A percentile compares a stretch with the other conserved stretches of the same genome.
These are phyloP conservation scores for Elsinoe arachidis DNA, from an alignment of 2,329 filamentous ascomycete species.

Conservation along the genomic window DNA sequence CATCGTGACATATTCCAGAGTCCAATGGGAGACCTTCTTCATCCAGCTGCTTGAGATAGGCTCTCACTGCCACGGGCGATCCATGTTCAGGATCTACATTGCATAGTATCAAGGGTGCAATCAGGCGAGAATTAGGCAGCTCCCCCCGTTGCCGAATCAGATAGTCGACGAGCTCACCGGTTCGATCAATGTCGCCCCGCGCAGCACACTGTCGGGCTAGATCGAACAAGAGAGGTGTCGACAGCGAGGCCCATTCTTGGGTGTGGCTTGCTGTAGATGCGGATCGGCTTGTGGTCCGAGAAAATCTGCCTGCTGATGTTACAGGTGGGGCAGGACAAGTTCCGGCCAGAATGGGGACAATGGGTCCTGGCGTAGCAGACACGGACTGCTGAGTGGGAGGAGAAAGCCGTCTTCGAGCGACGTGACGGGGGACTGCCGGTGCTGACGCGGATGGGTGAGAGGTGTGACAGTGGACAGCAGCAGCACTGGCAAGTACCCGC, in stretches of 20 bases:
- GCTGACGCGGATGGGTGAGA: not conserved
- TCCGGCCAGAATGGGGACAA: not conserved
- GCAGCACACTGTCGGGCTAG: constrained; percentile 35
- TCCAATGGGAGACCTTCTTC: constrained; percentile 53
- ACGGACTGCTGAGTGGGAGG: not conserved
- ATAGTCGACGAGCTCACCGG: constrained; percentile 45
- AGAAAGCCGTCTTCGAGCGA: not conserved
- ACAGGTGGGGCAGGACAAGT: not conserved
- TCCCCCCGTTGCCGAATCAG: constrained; percentile 50
- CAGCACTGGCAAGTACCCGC: not conserved
- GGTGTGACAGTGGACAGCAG: not conserved
- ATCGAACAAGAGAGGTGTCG: constrained; percentile 37
- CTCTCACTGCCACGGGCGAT: constrained; percentile 54
- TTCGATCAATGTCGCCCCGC: constrained; percentile 32
- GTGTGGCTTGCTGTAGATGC: not conserved
- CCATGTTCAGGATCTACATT: constrained; percentile 58
- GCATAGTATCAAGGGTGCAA: constrained; percentile 64
- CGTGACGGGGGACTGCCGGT: not conserved
- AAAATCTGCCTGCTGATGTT: not conserved
- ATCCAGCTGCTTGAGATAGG: constrained; percentile 66
- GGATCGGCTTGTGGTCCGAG: not conserved
- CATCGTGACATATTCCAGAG: constrained; percentile 59
- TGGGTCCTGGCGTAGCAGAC: not conserved
- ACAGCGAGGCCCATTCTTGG: not conserved
- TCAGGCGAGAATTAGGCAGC: constrained; percentile 51